phyloP scores from a whole-genome alignment of 495 filamentous ascomycete species.

The Penicillium daleae region DNA sequence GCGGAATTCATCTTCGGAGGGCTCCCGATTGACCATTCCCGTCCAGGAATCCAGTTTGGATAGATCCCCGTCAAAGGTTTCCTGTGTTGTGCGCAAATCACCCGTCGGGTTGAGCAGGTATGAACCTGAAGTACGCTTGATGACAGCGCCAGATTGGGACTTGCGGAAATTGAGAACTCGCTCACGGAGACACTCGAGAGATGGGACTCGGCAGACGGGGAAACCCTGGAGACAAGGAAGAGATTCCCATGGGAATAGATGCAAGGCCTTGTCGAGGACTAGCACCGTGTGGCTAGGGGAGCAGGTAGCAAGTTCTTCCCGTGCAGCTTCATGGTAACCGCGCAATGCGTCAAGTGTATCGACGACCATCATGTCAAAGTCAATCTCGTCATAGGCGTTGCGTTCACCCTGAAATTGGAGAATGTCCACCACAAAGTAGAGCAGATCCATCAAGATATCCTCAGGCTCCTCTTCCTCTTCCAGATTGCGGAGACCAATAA shows the following conservation, averaged over 20 bases:
- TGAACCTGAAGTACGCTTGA: slow-evolving; percentile 62
- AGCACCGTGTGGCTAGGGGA: slow-evolving; percentile 84
- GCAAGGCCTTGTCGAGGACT: slow-evolving; percentile 88
- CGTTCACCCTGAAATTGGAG: slow-evolving; percentile 94
- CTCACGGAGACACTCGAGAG: slow-evolving; percentile 75
- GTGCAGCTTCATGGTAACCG: slow-evolving; percentile 68
- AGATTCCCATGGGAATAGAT: slow-evolving; percentile 94
- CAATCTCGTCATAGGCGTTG: slow-evolving; percentile 97
- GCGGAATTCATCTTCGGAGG: slow-evolving; percentile 78
- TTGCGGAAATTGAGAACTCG: slow-evolving; percentile 58
- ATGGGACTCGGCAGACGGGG: slow-evolving; percentile 82
- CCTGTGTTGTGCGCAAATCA: slow-evolving; percentile 80
- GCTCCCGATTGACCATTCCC: slow-evolving; percentile 65
- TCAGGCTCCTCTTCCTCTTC: slow-evolving; percentile 73
- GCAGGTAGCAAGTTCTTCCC: slow-evolving; percentile 52
- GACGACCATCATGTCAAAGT: slow-evolving; percentile 88
- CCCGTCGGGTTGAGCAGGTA: slow-evolving; percentile 87
- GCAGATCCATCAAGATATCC: slow-evolving; percentile 81
- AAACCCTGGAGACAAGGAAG: slow-evolving; percentile 81
- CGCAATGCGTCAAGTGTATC: slow-evolving; percentile 81
- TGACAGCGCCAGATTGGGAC: slow-evolving; percentile 30
- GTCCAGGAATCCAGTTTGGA: slow-evolving; percentile 63
- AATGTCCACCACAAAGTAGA: slow-evolving; percentile 96
- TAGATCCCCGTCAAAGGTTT: slow-evolving; percentile 67
- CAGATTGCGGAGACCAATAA: slow-evolving; percentile 80